Conservation (phyloP, 352 stramenopile species). For the Globisporangium middletonii region DNA sequence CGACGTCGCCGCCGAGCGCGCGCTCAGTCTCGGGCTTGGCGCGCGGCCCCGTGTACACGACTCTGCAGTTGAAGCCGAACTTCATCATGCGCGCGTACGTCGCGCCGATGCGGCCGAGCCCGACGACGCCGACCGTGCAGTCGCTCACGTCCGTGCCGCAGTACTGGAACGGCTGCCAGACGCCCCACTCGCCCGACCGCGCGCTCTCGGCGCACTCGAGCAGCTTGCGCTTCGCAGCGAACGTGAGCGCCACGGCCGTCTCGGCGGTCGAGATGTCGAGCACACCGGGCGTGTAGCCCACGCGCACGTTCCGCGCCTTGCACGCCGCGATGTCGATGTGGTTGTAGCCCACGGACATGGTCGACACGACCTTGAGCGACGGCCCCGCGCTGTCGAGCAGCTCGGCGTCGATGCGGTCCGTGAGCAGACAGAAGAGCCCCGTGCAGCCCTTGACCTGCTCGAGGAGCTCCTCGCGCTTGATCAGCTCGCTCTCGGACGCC, state of each 20-base stretch:
- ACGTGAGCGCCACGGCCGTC: slow-evolving; percentile 65
- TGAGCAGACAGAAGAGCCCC: slow-evolving; percentile 63
- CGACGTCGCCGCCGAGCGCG: slow-evolving; percentile 29
- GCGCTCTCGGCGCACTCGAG: slow-evolving; percentile 72
- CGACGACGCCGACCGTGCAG: slow-evolving; percentile 74
- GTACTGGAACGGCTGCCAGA: slow-evolving; percentile 79
- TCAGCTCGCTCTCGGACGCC: slow-evolving; percentile 24
- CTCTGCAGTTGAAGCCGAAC: slow-evolving; percentile 74
- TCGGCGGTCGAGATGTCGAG: slow-evolving; percentile 79
- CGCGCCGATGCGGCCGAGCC: slow-evolving; percentile 81
- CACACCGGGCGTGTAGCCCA: slow-evolving; percentile 84
- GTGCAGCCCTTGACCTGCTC: slow-evolving; percentile 35
- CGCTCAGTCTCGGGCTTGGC: slow-evolving; percentile 45
- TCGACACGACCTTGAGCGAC: slow-evolving; percentile 63
- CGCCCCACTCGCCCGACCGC: slow-evolving; percentile 60
- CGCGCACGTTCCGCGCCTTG: slow-evolving; percentile 47
- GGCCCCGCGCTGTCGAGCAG: slow-evolving; percentile 49
- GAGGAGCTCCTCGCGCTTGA: slow-evolving; percentile 43
- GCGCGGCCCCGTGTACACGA: slow-evolving; percentile 73
- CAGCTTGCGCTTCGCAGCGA: slow-evolving; percentile 51
- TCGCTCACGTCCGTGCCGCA: slow-evolving; percentile 72
- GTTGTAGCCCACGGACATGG: slow-evolving; percentile 89
- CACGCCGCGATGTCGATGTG: slow-evolving; percentile 87
- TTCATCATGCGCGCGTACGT: slow-evolving; percentile 80
- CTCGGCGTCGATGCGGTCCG: slow-evolving; percentile 66